Base-by-base conservation (phyloP, 306 rosid species). In the Prunus padus region DNA sequence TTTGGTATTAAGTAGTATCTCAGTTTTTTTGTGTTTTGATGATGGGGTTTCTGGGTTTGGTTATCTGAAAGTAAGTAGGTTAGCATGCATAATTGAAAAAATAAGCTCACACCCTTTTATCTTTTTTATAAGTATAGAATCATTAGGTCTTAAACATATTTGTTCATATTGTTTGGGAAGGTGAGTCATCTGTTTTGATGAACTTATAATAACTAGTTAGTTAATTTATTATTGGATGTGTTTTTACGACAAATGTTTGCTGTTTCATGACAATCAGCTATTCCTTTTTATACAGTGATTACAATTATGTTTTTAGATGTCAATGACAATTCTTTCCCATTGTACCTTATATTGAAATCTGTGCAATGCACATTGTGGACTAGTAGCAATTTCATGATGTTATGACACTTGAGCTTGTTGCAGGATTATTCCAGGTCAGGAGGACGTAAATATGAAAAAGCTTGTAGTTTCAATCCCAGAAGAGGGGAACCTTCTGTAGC, bases 341-440 rank as follows among this genome's bases (percentile, higher is more conserved):
- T 77, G 42, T 20, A 13, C 67, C 55, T 50, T 57, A 15, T 67
- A 73, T 71, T 63, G 25, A 47, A 40, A 30, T 37, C 42, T 37
- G 42, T 37, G 42, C 42, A 37, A 7, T 37, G 2, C 42, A 7
- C 42, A 37, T 67, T 73, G 51, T 45, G 61, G 74, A 74, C 81
- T 80, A 73, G 26, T 82, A 72, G 50, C 65, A 12, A 57, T 64
- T 47, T 72, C 70, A 40, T 60, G 67, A 60, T 76, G 46, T 49
- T 59, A 61, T 42, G 60, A 44, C 71, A 72, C 28, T 45, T 69
- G 87, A 76, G 85, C 77, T 75, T 80, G 54, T 81, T 84, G 80
- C 92, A 96, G 99, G 92, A 82, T 78, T 88, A 92, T 79, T 87
- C 77, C 74, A 89, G 84, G 65, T 87, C 93, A 9, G 99, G 98